Percentiles rank a stretch among this genome's conserved stretches.
These are phyloP conservation scores for Hyaloscypha finlandica DNA, from an alignment of 495 filamentous ascomycete genomes.

Conservation along the genomic window DNA sequence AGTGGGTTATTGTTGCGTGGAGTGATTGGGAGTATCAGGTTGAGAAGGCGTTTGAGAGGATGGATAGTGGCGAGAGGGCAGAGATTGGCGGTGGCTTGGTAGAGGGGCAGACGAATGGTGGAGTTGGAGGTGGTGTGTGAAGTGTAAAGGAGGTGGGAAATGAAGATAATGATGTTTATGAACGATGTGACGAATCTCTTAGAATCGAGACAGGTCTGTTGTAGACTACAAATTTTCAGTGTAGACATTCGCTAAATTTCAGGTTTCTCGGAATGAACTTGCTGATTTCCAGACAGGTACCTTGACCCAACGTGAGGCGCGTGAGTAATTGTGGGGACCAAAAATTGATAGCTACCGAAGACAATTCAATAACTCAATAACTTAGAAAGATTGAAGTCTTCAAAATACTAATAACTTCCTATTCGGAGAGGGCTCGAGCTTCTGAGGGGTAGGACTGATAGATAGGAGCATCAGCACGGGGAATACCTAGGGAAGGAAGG, in stretches of 20 bases:
- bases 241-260: not conserved
- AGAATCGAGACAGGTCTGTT: not conserved
- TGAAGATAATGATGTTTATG: constrained; percentile 1
- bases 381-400: too few relatives aligned
- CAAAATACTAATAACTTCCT: too few relatives aligned
- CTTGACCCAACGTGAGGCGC: too few relatives aligned
- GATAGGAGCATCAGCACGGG: too few relatives aligned
- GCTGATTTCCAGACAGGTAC: too few relatives aligned
- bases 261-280: not conserved
- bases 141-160: not conserved
- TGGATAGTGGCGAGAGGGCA: constrained; percentile 54
- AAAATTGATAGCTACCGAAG: too few relatives aligned
- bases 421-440: too few relatives aligned
- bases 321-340: too few relatives aligned
- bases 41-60: constrained; percentile 69
- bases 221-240: not conserved
- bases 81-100: constrained; percentile 22
- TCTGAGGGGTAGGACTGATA: too few relatives aligned
- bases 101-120: constrained; percentile 1
- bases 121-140: not conserved
- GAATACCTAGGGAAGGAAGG: too few relatives aligned
- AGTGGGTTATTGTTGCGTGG: constrained; percentile 79
- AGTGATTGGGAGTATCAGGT: constrained; percentile 83
- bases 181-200: not conserved
- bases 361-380: too few relatives aligned